Evolutionary conservation across 1,284 basidiomycete genomes (phyloP), one percentile per base, ranked within the genome.

Genomic region (Puccinia triticina): DNA sequence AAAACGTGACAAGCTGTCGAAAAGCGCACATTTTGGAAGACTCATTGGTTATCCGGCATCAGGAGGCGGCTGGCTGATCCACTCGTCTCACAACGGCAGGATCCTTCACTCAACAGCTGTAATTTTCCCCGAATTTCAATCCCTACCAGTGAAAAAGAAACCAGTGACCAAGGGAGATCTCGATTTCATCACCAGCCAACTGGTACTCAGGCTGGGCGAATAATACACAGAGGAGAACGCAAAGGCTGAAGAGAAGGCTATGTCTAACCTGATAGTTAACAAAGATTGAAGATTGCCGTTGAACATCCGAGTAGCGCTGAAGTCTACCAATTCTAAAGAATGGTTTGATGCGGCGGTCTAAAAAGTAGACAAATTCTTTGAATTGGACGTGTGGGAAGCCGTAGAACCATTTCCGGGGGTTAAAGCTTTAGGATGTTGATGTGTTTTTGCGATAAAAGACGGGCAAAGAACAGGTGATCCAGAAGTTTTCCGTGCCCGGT

Each of bases 371-470:
- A n/a, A 46, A 61, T 59, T 77, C 4, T 23, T 26, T 32, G 75
- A 77, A 2, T 14, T 61, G 5, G 32, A 61, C 1, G 75, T 77
- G 7, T 77, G 55, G 55, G 50, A 59, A 32, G 8, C 55, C 10
- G 55, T 61, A 5, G 26, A 74, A 10, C 46, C 50, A 18, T 29
- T 32, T 11, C n/a, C 46, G 8, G 53, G 40, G 26, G 43, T 43
- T 2, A 77, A 77, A 37, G 18, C 59, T 37, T 46, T 77, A 26
- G 75, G 75, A 10, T 37, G 34, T 23, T 11, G 48, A 43, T 71
- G 67, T 37, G 29, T 71, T 3, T 71, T 71, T 43, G 23, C 14
- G 4, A n/a, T 71, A 37, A 71, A 71, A 43, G 40, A 43, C 40
- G 40, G 7, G 40, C 37, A n/a, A 3, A 8, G 34, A n/a, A n/a